Conservation (phyloP, 2,329 filamentous ascomycete genomes). For the Hypoxylon sp. region DNA sequence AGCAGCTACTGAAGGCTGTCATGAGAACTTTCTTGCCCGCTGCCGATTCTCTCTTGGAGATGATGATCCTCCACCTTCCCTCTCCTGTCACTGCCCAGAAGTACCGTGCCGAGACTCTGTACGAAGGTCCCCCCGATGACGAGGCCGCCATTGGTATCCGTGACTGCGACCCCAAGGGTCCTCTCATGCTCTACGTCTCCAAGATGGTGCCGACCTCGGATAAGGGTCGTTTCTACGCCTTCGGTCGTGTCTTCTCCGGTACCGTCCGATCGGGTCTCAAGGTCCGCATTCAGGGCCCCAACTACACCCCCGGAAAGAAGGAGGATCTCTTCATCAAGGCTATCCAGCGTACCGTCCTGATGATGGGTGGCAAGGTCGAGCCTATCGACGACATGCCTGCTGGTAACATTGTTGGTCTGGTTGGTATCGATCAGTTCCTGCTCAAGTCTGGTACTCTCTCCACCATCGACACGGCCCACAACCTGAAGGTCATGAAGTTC, state of each 20-base stretch:
- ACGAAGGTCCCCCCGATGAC: slow-evolving; percentile 96
- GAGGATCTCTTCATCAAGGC: slow-evolving; percentile 99
- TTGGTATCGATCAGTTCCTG: slow-evolving; percentile 99
- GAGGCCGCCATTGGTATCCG: slow-evolving; percentile 95
- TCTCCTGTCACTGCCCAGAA: slow-evolving; percentile 94
- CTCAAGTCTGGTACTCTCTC: slow-evolving; percentile 99
- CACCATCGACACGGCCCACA: slow-evolving; percentile 96
- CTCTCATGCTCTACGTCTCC: slow-evolving; percentile 99
- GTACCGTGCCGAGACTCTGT: slow-evolving; percentile 98
- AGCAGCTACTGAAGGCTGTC: slow-evolving; percentile 95
- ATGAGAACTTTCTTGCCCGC: slow-evolving; percentile 99
- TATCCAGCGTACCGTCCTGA: slow-evolving; percentile 99
- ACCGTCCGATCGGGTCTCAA: slow-evolving; percentile 97
- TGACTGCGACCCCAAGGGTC: slow-evolving; percentile 96
- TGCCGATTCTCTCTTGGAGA: slow-evolving; percentile 97
- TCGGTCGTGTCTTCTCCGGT: slow-evolving; percentile 99
- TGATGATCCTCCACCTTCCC: slow-evolving; percentile 99
- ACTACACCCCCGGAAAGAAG: slow-evolving; percentile 98
- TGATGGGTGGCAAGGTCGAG: slow-evolving; percentile 99
- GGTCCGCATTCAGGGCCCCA: slow-evolving; percentile 99
- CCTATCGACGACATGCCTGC: slow-evolving; percentile 98
- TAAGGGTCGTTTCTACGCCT: slow-evolving; percentile 99
- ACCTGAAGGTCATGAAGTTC: slow-evolving; percentile 99
- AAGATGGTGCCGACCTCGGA: slow-evolving; percentile 99
- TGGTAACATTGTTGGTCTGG: slow-evolving; percentile 99